Base-by-base conservation (phyloP, 2,329 filamentous ascomycete species). In the Cytospora leucostoma region DNA sequence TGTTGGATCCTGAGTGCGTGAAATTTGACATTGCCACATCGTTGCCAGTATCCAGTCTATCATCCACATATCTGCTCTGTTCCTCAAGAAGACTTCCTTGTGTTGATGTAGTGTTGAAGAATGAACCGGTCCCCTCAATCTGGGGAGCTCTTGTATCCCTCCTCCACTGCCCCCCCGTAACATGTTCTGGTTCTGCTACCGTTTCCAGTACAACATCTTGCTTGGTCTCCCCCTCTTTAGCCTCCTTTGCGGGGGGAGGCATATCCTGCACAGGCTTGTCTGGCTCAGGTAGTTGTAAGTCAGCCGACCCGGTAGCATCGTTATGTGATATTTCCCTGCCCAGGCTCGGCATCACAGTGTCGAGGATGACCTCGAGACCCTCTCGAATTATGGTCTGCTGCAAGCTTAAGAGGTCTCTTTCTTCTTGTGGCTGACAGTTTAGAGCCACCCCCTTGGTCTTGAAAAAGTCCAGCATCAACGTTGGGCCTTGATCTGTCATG, bases 401-500 rank as follows among this genome's bases (percentile, higher is more conserved):
- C 4, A 60, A 35, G 17, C 37, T 33, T 8, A 33, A n/a, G 4
- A 32, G 58, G 2, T 54, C 58, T 5, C 17, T 40, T 12, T 60
- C 47, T 11, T 49, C 58, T 7, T 54, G 37, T 13, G 44, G 37
- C 1, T 49, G 17, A 21, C 27, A 47, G 27, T 6, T 19, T 2
- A 47, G 13, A 13, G 27, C 17, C 0, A 50, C 58, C 0, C 32
- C 50, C n/a, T 7, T n/a, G 4, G 6, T n/a, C 15, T 44, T 21
- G 0, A 62, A 35, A 0, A 51, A n/a, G 1, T 57, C 52, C 1
- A 34, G 47, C 12, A 62, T 4, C 7, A 62, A n/a, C 0, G 8
- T 27, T 13, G 59, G 59, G 1, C 59, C 59, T 13, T 57, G 13
- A 8, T 8, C 35, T 13, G 27, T 57, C 40, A 62, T n/a, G 19